These are phyloP conservation scores for Berberis thunbergii DNA, from an alignment of 164 flowering plant species.

Conservation along the genomic window DNA sequence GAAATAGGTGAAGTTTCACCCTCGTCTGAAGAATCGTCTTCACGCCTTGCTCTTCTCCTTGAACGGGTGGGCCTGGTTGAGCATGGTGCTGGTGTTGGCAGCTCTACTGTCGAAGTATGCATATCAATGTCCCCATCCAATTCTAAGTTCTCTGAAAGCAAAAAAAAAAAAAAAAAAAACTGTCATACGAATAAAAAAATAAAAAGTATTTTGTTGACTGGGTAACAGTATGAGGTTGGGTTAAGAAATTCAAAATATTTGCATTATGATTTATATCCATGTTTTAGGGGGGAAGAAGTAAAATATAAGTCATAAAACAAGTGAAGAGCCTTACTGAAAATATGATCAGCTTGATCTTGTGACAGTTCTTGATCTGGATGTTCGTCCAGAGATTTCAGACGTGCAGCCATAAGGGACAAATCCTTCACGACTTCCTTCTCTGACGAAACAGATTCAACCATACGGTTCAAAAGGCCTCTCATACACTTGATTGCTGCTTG, in stretches of 20 bases:
- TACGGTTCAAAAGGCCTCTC: conserved; percentile 49
- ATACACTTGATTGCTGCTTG: conserved; percentile 61
- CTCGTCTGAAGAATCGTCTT: conserved; percentile 47
- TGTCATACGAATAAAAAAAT: neutral
- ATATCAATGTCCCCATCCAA: conserved; percentile 36
- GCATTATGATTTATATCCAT: no score
- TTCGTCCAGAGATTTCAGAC: conserved; percentile 43
- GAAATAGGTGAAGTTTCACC: conserved; percentile 40
- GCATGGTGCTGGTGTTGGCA: conserved; percentile 53
- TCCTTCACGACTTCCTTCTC: conserved; percentile 77
- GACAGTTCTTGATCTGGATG: conserved; percentile 49
- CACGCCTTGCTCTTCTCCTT: conserved; percentile 42
- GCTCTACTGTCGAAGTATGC: conserved; percentile 18
- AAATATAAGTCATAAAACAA: neutral
- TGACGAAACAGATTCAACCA: conserved; percentile 28
- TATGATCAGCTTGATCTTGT: conserved; percentile 39
- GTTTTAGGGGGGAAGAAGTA: neutral
- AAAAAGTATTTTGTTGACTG: neutral
- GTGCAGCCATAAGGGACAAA: conserved; percentile 51
- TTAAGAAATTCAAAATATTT: neutral
- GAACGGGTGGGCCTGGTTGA: conserved; percentile 36
- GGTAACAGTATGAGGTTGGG: neutral
- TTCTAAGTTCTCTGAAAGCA: conserved; percentile 45
- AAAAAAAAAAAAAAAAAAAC: neutral
- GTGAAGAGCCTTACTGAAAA: conserved; percentile 43